Evolutionary conservation across 2,329 filamentous ascomycete genomes (phyloP).

Genomic region (Diaporthe citri): DNA sequence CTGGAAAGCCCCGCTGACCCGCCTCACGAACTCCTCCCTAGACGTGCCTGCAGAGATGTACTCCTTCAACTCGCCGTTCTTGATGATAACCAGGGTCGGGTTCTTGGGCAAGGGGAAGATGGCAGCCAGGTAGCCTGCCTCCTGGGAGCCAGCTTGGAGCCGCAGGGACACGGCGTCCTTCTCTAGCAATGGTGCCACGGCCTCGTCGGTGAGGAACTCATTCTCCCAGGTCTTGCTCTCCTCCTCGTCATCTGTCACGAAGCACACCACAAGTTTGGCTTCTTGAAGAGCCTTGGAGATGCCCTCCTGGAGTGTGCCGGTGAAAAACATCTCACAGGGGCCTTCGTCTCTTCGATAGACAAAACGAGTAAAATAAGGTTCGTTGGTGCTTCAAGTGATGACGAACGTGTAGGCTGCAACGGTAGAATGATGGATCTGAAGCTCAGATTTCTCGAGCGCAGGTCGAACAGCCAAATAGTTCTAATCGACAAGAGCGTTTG

Average conservation of each 20-base stretch:
- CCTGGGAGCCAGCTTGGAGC: conserved; percentile 78
- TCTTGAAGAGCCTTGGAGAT: conserved; percentile 81
- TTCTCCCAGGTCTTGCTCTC: conserved; percentile 81
- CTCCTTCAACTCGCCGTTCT: conserved; percentile 82
- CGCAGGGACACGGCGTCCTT: conserved; percentile 77
- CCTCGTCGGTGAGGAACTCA: conserved; percentile 71
- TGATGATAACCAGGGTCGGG: conserved; percentile 85
- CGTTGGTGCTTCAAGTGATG: neutral
- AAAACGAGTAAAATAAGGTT: neutral
- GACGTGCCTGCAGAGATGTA: conserved; percentile 76
- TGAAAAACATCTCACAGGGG: conserved; percentile 78
- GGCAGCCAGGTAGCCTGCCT: conserved; percentile 84
- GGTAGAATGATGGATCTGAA: neutral
- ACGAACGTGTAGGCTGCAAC: neutral
- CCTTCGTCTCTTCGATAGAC: neutral
- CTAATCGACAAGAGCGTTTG: neutral
- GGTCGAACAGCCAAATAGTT: neutral
- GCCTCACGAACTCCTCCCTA: conserved; percentile 75
- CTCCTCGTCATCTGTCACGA: conserved; percentile 82
- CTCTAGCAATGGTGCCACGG: conserved; percentile 67
- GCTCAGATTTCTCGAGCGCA: neutral
- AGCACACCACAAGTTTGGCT: conserved; percentile 84
- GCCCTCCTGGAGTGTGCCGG: conserved; percentile 83
- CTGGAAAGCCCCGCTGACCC: conserved; percentile 60
- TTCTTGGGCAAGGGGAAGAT: conserved; percentile 84